phyloP scores from a whole-genome alignment of 2,329 filamentous ascomycete genomes.

The Ophiostoma sp. region DNA sequence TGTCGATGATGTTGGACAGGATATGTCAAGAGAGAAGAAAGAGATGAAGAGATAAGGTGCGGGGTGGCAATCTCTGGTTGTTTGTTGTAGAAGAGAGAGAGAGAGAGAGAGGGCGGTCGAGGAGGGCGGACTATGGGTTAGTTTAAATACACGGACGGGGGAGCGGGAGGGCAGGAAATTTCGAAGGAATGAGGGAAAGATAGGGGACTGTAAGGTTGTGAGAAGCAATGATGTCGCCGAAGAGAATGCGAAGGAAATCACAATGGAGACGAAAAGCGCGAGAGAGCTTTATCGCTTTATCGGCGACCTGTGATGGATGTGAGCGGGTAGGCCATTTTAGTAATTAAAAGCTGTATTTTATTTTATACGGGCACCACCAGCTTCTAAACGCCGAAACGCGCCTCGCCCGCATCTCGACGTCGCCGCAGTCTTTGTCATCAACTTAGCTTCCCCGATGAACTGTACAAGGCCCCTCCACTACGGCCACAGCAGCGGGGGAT shows the following conservation, averaged over 20 bases:
- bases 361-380: slow-evolving; percentile 2
- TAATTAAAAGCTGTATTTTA: background rate
- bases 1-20: background rate
- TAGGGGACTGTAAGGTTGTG: slow-evolving; percentile 3
- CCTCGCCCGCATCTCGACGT: background rate
- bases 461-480: background rate
- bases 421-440: background rate
- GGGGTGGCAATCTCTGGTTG: background rate
- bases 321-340: background rate
- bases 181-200: background rate
- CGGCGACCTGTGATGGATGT: background rate
- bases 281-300: slow-evolving; percentile 6
- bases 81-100: background rate
- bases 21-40: background rate
- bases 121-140: background rate
- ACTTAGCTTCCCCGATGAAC: background rate
- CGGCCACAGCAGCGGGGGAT: background rate
- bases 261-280: background rate
- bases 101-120: background rate
- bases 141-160: background rate
- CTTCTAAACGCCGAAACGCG: background rate
- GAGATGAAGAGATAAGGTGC: background rate
- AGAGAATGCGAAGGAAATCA: background rate
- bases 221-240: background rate
- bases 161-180: background rate